Base-by-base conservation (phyloP, 345 rosid genomes). In the Eucalyptus pumila region DNA sequence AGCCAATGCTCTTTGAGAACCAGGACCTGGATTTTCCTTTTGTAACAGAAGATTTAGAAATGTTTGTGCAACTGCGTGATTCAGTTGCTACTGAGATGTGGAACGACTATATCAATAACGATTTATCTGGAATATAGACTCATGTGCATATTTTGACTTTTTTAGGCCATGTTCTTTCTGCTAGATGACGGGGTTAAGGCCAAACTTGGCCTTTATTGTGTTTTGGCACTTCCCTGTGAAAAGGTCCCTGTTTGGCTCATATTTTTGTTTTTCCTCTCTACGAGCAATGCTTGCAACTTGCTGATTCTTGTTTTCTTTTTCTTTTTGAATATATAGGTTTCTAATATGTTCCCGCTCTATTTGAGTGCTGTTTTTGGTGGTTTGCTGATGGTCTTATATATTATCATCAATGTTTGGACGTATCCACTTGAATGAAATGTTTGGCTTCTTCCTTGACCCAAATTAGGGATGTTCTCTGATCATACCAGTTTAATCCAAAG, bases 41-140 rank as follows among this genome's bases (percentile, higher is more conserved):
- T 87, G 94, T 90, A 69, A 54, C 89, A 15, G 95, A 94, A 65
- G 90, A 94, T 86, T 90, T 92, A 34, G 94, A 92, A 80, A 89
- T 72, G 30, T 89, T 94, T 89, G 90, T 92, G n/a, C 94, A 92
- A 89, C 87, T 96, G 76, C 93, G 99, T 87, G 98, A 97, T 91
- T 91, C 93, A 44, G 90, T 97, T 30, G 96, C 98, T 40, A 86
- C 97, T 88, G 91, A 90, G 48, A 92, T 96, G 90, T 97, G 98
- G 98, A 91, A 94, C 48, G 95, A 95, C 87, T 94, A 94, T 87
- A 91, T 95, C 87, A 89, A 93, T 40, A 93, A 92, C 0, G 9
- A 76, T 91, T 69, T 95, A 54, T 89, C 94, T 34, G 76, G 92
- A 58, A 91, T 93, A 89, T 95, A 94, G 92, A 76, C 83, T 76